phyloP scores from a whole-genome alignment of 1,284 basidiomycete species.

The Tilletiaria anomala region DNA sequence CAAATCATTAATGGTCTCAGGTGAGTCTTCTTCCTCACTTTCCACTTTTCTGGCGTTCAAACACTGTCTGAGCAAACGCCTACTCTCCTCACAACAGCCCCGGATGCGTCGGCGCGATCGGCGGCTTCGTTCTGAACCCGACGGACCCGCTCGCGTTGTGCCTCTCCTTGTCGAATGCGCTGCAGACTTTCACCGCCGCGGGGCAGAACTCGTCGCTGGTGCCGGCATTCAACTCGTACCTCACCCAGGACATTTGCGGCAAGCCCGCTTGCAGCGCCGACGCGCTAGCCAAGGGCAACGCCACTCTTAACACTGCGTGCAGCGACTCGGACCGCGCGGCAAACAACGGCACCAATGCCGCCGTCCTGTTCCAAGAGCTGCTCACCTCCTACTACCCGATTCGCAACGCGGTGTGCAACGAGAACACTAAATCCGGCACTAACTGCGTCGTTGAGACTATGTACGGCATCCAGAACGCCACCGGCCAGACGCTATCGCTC shows the following conservation, averaged over 20 bases:
- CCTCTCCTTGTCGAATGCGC: not conserved
- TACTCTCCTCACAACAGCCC: no score
- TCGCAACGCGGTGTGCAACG: not conserved
- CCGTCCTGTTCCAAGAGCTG: not conserved
- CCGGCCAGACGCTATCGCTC: no score
- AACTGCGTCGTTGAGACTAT: conserved; percentile 1
- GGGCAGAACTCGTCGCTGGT: not conserved
- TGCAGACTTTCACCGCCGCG: conserved; percentile 1
- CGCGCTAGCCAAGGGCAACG: not conserved
- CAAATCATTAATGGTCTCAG: conserved; percentile 1
- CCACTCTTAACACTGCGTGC: not conserved
- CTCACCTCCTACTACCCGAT: not conserved
- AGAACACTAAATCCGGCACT: not conserved
- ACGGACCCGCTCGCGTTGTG: conserved; percentile 1
- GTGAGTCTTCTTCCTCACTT: no score
- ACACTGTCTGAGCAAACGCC: no score
- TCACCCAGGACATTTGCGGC: not conserved
- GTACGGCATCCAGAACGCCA: not conserved
- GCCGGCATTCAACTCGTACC: not conserved
- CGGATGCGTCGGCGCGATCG: conserved; percentile 1
- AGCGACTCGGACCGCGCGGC: not conserved
- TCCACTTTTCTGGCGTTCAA: no score
- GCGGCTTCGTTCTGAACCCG: conserved; percentile 1
- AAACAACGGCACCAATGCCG: conserved; percentile 1
- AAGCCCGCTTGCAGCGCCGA: not conserved